Percentiles rank a stretch among this genome's conserved stretches.
These are phyloP conservation scores for Colletotrichum cereale DNA, from an alignment of 2,329 filamentous ascomycete genomes.

Conservation along the genomic window DNA sequence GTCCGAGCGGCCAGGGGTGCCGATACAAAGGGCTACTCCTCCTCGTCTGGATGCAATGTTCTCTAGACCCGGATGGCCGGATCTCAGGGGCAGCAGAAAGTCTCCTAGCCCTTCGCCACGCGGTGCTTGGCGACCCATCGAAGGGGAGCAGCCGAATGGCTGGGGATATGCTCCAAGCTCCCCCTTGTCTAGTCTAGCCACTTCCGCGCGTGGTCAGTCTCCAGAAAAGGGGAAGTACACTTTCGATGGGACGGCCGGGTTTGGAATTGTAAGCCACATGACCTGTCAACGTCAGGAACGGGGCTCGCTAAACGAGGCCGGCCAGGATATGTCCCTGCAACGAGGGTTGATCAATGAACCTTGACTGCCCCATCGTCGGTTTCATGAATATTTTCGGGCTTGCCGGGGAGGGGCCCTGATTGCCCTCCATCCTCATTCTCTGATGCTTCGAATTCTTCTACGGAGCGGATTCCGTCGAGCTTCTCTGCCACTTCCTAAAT, in stretches of 20 bases:
- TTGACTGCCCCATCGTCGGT: conserved; percentile 34
- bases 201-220: conserved; percentile 20
- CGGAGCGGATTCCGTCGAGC: conserved; percentile 34
- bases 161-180: conserved; percentile 34
- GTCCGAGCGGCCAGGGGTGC: conserved; percentile 24
- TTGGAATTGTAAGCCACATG: conserved; percentile 39
- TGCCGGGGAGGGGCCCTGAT: conserved; percentile 34
- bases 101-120: conserved; percentile 40
- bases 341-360: conserved; percentile 35
- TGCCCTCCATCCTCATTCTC: conserved; percentile 12
- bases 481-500: conserved; percentile 41
- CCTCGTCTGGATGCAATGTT: conserved; percentile 23
- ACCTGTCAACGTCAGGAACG: conserved; percentile 41
- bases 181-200: conserved; percentile 35
- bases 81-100: conserved; percentile 40
- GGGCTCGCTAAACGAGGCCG: conserved; percentile 28
- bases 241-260: conserved; percentile 40
- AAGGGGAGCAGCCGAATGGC: conserved; percentile 43
- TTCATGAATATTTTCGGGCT: conserved; percentile 41
- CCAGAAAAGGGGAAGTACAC: conserved; percentile 36
- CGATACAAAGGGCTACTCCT: conserved; percentile 32
- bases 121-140: conserved; percentile 38
- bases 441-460: conserved; percentile 39
- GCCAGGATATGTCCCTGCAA: conserved; percentile 35
- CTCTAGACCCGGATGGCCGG: conserved; percentile 40